Conservation (phyloP, 768 basidiomycete genomes). For the Auriscalpium microsporum region DNA sequence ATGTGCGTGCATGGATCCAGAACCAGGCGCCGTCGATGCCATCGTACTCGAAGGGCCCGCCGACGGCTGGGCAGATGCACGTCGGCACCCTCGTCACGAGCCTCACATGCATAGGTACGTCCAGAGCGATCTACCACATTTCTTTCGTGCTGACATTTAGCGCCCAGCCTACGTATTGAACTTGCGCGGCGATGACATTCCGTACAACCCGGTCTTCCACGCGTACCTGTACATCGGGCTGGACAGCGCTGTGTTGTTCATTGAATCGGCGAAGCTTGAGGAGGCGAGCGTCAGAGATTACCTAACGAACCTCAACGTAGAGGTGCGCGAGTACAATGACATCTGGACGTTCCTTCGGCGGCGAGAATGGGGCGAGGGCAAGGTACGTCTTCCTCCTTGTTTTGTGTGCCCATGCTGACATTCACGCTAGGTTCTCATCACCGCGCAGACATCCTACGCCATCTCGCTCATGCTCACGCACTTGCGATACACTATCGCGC, state of each 20-base stretch:
- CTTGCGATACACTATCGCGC: conserved; percentile 66
- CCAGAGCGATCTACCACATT: background rate
- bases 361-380: conserved; percentile 74
- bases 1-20: conserved; percentile 63
- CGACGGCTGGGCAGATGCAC: conserved; percentile 55
- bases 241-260: conserved; percentile 60
- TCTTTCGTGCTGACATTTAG: conserved; percentile 4
- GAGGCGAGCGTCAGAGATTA: conserved; percentile 46
- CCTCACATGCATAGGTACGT: conserved; percentile 62
- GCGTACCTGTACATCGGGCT: conserved; percentile 73
- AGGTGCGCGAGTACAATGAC: conserved; percentile 60
- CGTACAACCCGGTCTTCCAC: conserved; percentile 88
- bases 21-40: conserved; percentile 49
- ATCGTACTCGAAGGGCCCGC: conserved; percentile 53
- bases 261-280: conserved; percentile 60
- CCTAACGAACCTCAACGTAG: conserved; percentile 46
- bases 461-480: conserved; percentile 81
- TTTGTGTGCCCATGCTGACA: background rate
- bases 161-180: conserved; percentile 76
- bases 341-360: conserved; percentile 72
- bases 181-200: conserved; percentile 82
- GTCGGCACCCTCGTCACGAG: conserved; percentile 61
- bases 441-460: conserved; percentile 70
- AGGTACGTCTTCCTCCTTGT: conserved; percentile 30
- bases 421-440: conserved; percentile 50